Evolutionary conservation across 495 filamentous ascomycete genomes (phyloP), one percentile per base, ranked within the genome.

Genomic region (Jackrogersella minutella): DNA sequence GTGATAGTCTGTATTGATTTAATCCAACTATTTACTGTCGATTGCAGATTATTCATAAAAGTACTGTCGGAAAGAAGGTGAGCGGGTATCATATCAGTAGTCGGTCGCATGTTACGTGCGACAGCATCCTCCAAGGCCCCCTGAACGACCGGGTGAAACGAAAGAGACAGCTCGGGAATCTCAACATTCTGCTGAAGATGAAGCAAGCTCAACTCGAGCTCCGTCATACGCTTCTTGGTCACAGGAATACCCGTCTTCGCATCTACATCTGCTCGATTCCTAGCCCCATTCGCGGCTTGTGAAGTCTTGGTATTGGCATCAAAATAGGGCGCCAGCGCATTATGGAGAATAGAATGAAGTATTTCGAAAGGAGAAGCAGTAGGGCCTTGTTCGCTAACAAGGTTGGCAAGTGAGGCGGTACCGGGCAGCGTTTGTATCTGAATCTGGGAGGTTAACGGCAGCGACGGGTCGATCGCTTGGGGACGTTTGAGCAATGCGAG

Each of bases 1-100:
- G 95, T 98, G 72, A 97, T 93, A n/a, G 90, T 89, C 77, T 96
- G 93, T 62, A 99, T 98, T 8, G 93, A 96, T 79, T 96, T 93
- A 77, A 97, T 97, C 95, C 95, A 99, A 65, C 88, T 86, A 79
- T 97, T 98, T 46, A 97, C 95, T 11, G 86, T 93, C 53, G 91
- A 90, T 73, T 98, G 96, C 24, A 99, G 82, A 62, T 89, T 93
- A 75, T 99, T 99, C 54, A 97, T 87, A 67, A 98, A 96, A 10
- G 87, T 86, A 75, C 90, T 96, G 76, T 96, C 95, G 37, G 89
- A 84, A 19, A 97, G 80, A 19, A 94, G 80, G 2, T 81, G 75
- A 3, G 85, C 62, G 26, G 92, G 90, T 51, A 99, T 90, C 50
- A 92, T 72, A 34, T 97, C 93, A 16, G 91, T 82, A 0, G 88